Conservation (phyloP, 768 basidiomycete species). For the Mycena sanguinolenta region DNA sequence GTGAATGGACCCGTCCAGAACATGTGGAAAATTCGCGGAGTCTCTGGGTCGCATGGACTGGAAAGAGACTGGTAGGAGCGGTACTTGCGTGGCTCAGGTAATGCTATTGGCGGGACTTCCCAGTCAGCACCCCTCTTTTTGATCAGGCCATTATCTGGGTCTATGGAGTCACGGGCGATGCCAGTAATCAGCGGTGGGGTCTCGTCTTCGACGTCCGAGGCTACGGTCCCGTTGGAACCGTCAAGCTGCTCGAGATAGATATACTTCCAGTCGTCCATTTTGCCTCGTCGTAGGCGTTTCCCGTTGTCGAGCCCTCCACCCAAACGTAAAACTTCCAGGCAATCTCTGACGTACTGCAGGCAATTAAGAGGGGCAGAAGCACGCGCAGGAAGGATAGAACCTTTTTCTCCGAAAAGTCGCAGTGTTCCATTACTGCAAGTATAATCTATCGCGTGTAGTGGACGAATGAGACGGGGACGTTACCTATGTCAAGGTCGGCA, state of each 20-base stretch:
- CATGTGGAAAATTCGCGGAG: conserved; percentile 95
- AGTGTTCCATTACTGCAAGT: conserved; percentile 83
- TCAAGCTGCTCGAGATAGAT: conserved; percentile 79
- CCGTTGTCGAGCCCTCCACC: conserved; percentile 91
- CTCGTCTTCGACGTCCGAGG: conserved; percentile 22
- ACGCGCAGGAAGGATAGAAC: conserved; percentile 49
- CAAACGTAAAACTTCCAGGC: conserved; percentile 92
- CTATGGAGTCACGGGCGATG: conserved; percentile 45
- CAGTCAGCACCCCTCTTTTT: conserved; percentile 74
- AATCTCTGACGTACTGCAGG: conserved; percentile 93
- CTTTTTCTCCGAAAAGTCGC: conserved; percentile 88
- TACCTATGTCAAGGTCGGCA: conserved; percentile 82
- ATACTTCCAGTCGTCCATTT: conserved; percentile 88
- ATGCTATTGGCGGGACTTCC: conserved; percentile 66
- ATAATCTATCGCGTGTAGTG: not conserved
- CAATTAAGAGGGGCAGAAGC: conserved; percentile 32
- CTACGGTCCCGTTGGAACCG: conserved; percentile 40
- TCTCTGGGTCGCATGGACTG: conserved; percentile 83
- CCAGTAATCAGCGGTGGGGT: not conserved
- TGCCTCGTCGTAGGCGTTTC: conserved; percentile 78
- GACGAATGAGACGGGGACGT: not conserved
- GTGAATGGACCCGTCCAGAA: conserved; percentile 99
- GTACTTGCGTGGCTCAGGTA: conserved; percentile 66
- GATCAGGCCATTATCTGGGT: conserved; percentile 67
- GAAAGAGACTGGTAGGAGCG: conserved; percentile 69